Percentiles rank a stretch among this genome's conserved stretches.
Evolutionary conservation across 148 eudicot genomes (phyloP).

Genomic region (Spergularia bocconei): DNA sequence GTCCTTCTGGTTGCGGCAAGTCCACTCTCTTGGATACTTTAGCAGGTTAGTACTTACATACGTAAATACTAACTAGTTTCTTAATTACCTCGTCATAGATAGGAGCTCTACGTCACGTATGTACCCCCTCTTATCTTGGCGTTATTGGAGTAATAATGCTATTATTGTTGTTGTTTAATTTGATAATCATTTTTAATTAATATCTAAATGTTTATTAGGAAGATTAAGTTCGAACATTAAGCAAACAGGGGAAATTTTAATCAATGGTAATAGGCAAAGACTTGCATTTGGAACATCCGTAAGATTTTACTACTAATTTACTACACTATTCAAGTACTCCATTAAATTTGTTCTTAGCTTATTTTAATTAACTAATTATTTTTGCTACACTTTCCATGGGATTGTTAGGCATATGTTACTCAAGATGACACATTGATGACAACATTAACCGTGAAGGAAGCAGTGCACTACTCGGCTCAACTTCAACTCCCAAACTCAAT

Average conservation of each 20-base stretch:
- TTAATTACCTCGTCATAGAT: too few relatives aligned
- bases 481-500: slow-evolving; percentile 65
- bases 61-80: too few relatives aligned
- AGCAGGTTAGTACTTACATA: slow-evolving; percentile 33
- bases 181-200: background rate
- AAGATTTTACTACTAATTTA: background rate
- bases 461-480: slow-evolving; percentile 66
- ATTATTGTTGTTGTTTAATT: background rate
- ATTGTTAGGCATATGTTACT: slow-evolving; percentile 65
- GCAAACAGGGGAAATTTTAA: slow-evolving; percentile 43
- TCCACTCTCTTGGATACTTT: slow-evolving; percentile 49
- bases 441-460: slow-evolving; percentile 66
- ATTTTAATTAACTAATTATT: background rate
- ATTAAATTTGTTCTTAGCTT: too few relatives aligned
- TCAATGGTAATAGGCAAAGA: slow-evolving; percentile 42
- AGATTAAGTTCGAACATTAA: slow-evolving; percentile 35
- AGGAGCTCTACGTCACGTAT: too few relatives aligned
- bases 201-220: slow-evolving; percentile 26
- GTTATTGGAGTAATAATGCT: too few relatives aligned
- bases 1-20: slow-evolving; percentile 59
- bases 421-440: slow-evolving; percentile 64
- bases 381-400: background rate
- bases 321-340: too few relatives aligned
- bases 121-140: too few relatives aligned
- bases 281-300: slow-evolving; percentile 54